phyloP scores from a whole-genome alignment of 176 grass and related monocot species.

The bread wheat (Triticum aestivum) region DNA sequence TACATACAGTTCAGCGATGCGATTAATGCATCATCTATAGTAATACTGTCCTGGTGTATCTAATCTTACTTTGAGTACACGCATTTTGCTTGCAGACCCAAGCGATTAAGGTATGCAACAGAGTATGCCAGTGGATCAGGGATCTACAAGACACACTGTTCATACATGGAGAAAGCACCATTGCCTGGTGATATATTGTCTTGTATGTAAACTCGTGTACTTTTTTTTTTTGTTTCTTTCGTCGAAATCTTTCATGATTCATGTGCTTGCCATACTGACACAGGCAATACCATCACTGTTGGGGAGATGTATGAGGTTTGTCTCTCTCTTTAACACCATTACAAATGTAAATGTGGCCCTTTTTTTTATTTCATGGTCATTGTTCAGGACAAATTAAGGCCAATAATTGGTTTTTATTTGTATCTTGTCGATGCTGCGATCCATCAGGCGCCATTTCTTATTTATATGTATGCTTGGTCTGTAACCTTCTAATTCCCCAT shows the following conservation, averaged over 20 bases:
- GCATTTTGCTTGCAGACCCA: conserved; percentile 51
- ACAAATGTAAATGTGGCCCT: background rate
- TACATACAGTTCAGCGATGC: background rate
- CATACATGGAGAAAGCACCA: conserved; percentile 75
- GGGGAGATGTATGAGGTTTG: conserved; percentile 44
- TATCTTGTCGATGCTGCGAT: too few relatives aligned
- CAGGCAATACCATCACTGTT: conserved; percentile 61
- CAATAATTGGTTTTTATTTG: background rate
- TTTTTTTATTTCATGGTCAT: background rate
- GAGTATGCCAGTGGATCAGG: conserved; percentile 95
- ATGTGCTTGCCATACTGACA: conserved; percentile 43
- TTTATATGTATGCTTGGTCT: background rate
- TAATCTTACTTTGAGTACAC: background rate
- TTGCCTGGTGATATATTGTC: conserved; percentile 89
- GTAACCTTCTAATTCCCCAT: background rate
- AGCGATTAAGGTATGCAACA: conserved; percentile 87
- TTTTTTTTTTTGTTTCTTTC: background rate
- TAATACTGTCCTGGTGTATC: background rate
- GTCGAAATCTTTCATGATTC: conserved; percentile 36
- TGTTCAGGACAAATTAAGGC: background rate
- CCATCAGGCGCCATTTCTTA: background rate
- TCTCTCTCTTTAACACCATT: conserved; percentile 30
- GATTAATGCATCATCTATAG: background rate
- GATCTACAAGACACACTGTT: conserved; percentile 92
- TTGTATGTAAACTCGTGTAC: conserved; percentile 34